Evolutionary conservation across 768 basidiomycete species (phyloP).

Genomic region (Cystobasidium tubakii): DNA sequence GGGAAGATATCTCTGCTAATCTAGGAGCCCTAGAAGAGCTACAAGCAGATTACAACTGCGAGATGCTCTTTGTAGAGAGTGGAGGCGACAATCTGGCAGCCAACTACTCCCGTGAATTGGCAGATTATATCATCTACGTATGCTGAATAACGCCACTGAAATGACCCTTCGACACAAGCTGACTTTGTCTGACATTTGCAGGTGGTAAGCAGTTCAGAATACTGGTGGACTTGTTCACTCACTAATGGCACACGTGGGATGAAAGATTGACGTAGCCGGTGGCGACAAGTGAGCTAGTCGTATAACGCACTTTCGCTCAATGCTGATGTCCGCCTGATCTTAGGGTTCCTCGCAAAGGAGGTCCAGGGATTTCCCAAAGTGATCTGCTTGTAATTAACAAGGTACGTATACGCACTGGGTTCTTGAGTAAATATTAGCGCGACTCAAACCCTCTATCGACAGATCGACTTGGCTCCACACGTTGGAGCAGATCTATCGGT

Average conservation of each 20-base stretch:
- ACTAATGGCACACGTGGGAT: background rate
- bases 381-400: conserved; percentile 95
- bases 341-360: conserved; percentile 85
- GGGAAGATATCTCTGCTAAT: conserved; percentile 96
- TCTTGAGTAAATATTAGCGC: background rate
- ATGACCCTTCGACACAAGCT: background rate
- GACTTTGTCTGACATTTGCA: background rate
- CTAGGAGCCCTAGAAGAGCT: conserved; percentile 90
- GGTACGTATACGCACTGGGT: conserved; percentile 55
- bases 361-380: conserved; percentile 86
- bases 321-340: background rate
- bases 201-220: conserved; percentile 19
- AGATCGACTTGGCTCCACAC: conserved; percentile 89
- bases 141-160: conserved; percentile 12
- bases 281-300: conserved; percentile 64
- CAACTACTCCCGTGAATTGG: conserved; percentile 63
- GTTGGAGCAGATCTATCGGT: conserved; percentile 89
- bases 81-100: conserved; percentile 90
- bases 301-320: no score
- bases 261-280: conserved; percentile 57
- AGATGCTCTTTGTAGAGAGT: conserved; percentile 88
- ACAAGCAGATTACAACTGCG: conserved; percentile 81
- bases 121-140: conserved; percentile 63
- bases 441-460: conserved; percentile 4
- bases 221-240: no score